phyloP scores from a whole-genome alignment of 1,284 basidiomycete genomes.

The Cryptococcus jaspeensis region DNA sequence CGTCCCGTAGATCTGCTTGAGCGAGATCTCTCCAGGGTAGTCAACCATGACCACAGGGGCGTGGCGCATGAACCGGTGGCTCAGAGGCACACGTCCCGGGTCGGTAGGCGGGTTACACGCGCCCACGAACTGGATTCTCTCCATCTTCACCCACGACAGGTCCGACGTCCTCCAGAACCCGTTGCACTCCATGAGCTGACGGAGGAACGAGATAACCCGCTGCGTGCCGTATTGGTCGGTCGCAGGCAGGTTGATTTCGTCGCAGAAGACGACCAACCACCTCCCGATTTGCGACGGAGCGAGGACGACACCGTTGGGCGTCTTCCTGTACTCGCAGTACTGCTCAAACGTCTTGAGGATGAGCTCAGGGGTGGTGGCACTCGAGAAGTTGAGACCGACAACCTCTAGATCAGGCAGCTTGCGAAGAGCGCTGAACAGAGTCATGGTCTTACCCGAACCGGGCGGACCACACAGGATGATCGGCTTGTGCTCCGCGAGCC shows the following conservation, averaged over 20 bases:
- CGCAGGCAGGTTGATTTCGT: slow-evolving; percentile 98
- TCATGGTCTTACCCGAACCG: slow-evolving; percentile 99
- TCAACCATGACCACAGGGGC: slow-evolving; percentile 99
- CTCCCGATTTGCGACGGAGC: slow-evolving; percentile 92
- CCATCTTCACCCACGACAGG: slow-evolving; percentile 95
- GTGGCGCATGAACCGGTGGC: slow-evolving; percentile 94
- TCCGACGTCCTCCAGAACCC: slow-evolving; percentile 95
- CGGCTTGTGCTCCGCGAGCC: slow-evolving; percentile 98
- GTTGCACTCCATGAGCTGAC: slow-evolving; percentile 91
- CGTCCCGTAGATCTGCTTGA: slow-evolving; percentile 99
- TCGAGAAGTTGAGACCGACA: slow-evolving; percentile 98
- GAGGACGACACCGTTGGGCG: slow-evolving; percentile 92
- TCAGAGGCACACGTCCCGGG: slow-evolving; percentile 97
- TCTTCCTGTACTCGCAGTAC: slow-evolving; percentile 98
- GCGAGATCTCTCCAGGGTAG: slow-evolving; percentile 93
- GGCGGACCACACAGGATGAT: slow-evolving; percentile 98
- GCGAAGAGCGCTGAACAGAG: slow-evolving; percentile 95
- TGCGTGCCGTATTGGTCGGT: slow-evolving; percentile 99
- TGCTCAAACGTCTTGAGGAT: slow-evolving; percentile 99
- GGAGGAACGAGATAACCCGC: slow-evolving; percentile 95
- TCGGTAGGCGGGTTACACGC: slow-evolving; percentile 99
- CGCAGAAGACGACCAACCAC: slow-evolving; percentile 99
- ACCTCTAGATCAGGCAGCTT: slow-evolving; percentile 99
- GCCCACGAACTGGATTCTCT: slow-evolving; percentile 98
- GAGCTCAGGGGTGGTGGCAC: slow-evolving; percentile 95